Evolutionary conservation across 208 protist genomes (phyloP).

Genomic region (Trypanosoma congolense): DNA sequence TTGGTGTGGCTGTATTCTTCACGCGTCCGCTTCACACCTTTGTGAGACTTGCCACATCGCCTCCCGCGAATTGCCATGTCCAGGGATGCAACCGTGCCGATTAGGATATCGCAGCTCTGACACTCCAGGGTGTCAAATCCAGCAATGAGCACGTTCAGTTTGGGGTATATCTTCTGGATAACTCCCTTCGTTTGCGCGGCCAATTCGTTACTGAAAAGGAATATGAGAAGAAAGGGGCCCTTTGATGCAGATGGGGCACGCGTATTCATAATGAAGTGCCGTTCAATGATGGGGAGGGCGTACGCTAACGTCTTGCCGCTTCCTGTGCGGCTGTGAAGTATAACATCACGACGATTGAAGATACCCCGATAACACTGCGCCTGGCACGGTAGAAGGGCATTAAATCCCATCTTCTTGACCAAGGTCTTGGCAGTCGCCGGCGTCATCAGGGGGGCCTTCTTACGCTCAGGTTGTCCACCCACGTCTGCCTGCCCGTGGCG

Average conservation of each 20-base stretch:
- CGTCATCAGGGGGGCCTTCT: slow-evolving; percentile 65
- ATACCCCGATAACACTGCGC: slow-evolving; percentile 86
- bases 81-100: slow-evolving; percentile 67
- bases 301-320: slow-evolving; percentile 98
- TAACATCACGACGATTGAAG: slow-evolving; percentile 83
- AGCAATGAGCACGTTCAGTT: slow-evolving; percentile 54
- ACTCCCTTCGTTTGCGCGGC: slow-evolving; percentile 81
- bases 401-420: slow-evolving; percentile 55
- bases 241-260: slow-evolving; percentile 2
- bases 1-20: no score
- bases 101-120: slow-evolving; percentile 50
- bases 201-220: slow-evolving; percentile 86
- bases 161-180: slow-evolving; percentile 63
- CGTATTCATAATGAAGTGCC: slow-evolving; percentile 59
- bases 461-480: slow-evolving; percentile 11
- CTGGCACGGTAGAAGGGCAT: slow-evolving; percentile 63
- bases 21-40: slow-evolving; percentile 18
- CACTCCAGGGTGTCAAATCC: slow-evolving; percentile 57
- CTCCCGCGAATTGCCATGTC: slow-evolving; percentile 75
- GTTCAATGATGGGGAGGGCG: slow-evolving; percentile 94
- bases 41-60: slow-evolving; percentile 6
- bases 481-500: slow-evolving; percentile 11
- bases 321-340: slow-evolving; percentile 92
- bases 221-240: slow-evolving; percentile 79
- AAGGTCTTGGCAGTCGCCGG: slow-evolving; percentile 43